Evolutionary conservation across 2,329 filamentous ascomycete species (phyloP), one percentile per base, ranked within the genome.

Genomic region (Cladophialophora yegresii): DNA sequence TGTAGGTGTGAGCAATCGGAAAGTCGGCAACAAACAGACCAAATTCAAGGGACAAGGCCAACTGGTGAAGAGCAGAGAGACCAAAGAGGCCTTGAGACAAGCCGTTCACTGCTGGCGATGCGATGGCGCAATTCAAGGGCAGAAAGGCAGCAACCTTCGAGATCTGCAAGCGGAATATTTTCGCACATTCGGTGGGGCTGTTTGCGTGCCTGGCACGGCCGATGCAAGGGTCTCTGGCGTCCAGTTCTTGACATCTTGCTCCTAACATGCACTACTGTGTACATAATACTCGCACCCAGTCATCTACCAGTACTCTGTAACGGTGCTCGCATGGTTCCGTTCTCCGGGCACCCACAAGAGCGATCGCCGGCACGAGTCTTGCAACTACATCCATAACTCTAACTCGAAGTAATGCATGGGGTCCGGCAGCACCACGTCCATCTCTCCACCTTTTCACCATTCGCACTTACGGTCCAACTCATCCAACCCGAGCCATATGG

Each of bases 101-200:
- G 13, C 47, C 26, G 26, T 23, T 32, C 10, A 54, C 26, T 13
- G 23, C 13, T 20, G 51, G 12, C 28, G 28, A 5, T 12, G 43
- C 45, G 57, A 59, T 59, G 47, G 57, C 57, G 57, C 57, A 50
- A 59, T 59, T 22, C n/a, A 36, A n/a, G 47, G 47, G 23, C 47
- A 26, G 47, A 50, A 50, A 50, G 10, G 20, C 47, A 50, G 5
- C 20, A 50, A 16, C 22, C 9, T 50, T 22, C 47, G 22, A 50
- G 47, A 50, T 50, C 47, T n/a, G 47, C 47, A 50, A 50, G 47
- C 20, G 54, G 23, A 43, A 56, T 22, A 45, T 43, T 43, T 26
- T 23, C 10, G 23, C 4, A n/a, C 13, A n/a, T n/a, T 12, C 9
- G 10, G 45, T 13, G 55, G 26, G 47, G 47, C 57, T 51, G 47